These are phyloP conservation scores for Cystobasidium sp. DNA, from an alignment of 1,284 basidiomycete species.

Conservation along the genomic window DNA sequence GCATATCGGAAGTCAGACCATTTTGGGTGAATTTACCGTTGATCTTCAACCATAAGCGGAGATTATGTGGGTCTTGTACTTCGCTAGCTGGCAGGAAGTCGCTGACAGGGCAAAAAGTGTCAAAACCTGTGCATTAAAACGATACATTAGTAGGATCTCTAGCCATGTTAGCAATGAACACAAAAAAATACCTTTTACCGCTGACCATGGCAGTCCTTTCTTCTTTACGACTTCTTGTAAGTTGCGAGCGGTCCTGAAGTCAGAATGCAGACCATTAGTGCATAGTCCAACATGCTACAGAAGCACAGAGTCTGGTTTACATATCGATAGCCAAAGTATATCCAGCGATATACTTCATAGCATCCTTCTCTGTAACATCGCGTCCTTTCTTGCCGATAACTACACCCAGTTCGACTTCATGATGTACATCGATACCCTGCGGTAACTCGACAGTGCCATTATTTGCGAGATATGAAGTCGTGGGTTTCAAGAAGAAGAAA, in stretches of 20 bases:
- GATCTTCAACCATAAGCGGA: conserved; percentile 79
- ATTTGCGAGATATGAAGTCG: conserved; percentile 79
- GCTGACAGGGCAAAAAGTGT: conserved; percentile 68
- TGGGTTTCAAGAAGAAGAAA: conserved; percentile 98
- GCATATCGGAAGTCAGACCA: conserved; percentile 86
- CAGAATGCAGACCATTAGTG: conserved; percentile 42
- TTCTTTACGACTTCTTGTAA: conserved; percentile 91
- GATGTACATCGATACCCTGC: conserved; percentile 77
- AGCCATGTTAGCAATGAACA: background rate
- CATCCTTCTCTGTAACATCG: conserved; percentile 74
- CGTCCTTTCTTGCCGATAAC: conserved; percentile 85
- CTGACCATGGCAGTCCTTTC: conserved; percentile 90
- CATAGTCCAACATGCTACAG: too few relatives aligned
- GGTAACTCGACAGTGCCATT: conserved; percentile 84
- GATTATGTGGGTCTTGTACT: conserved; percentile 73
- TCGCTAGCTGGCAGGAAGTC: conserved; percentile 75
- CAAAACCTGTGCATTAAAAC: conserved; percentile 65
- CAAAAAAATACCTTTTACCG: conserved; percentile 68
- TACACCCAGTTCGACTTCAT: conserved; percentile 99
- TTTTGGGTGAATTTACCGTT: conserved; percentile 82
- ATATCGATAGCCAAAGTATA: conserved; percentile 61
- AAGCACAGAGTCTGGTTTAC: conserved; percentile 33
- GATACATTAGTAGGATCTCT: too few relatives aligned
- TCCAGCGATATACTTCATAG: conserved; percentile 80
- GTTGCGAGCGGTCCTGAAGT: conserved; percentile 89